Conservation (phyloP, 2,329 filamentous ascomycete species). For the Lachnellula hyalina region DNA sequence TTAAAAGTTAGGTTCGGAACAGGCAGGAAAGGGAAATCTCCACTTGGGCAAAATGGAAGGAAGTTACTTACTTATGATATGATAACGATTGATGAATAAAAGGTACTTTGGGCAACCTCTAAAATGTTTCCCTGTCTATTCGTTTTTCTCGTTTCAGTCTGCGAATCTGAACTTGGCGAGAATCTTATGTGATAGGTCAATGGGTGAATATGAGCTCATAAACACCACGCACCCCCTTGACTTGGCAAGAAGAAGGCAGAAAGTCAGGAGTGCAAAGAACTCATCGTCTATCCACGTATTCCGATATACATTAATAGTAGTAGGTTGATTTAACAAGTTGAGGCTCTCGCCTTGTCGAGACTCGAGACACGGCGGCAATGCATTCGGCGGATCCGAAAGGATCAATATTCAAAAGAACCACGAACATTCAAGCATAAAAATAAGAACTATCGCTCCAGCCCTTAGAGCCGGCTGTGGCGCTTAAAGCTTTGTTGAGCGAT, state of each 20-base stretch:
- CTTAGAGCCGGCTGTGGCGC: no score
- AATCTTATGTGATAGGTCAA: background rate
- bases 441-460: no score
- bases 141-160: background rate
- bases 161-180: background rate
- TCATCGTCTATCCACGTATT: background rate
- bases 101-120: constrained; percentile 14
- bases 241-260: background rate
- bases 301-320: no score
- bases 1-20: constrained; percentile 8
- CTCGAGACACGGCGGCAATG: no score
- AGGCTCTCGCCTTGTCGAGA: no score
- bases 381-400: no score
- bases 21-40: constrained; percentile 1
- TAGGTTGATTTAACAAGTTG: no score
- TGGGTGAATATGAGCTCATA: background rate
- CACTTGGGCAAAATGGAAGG: constrained; percentile 8
- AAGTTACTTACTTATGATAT: constrained; percentile 9
- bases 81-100: constrained; percentile 16
- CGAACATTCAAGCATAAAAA: no score
- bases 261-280: background rate
- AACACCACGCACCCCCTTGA: background rate
- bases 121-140: background rate
- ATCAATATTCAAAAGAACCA: no score
- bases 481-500: no score